Conservation (phyloP, 345 rosid genomes). For the Corymbia maculata region DNA sequence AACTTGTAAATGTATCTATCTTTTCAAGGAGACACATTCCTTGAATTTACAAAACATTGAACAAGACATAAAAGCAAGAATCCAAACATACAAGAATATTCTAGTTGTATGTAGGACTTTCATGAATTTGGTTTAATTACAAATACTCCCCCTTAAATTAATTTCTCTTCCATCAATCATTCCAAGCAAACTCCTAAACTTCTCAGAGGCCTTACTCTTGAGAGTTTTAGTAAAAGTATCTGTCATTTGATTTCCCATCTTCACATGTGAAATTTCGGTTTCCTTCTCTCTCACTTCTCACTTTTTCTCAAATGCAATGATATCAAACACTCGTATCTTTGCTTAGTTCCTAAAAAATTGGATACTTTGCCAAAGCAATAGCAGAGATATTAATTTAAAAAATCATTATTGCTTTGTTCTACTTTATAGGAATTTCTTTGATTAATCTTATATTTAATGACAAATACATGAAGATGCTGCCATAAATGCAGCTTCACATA, state of each 20-base stretch:
- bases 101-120: background rate
- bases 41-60: background rate
- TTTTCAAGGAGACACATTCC: background rate
- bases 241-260: background rate
- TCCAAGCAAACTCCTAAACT: background rate
- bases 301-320: background rate
- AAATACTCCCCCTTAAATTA: background rate
- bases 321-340: background rate
- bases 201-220: background rate
- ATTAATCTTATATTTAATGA: too few relatives aligned
- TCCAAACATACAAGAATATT: background rate
- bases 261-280: background rate
- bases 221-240: too few relatives aligned
- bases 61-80: background rate
- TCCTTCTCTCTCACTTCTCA: background rate
- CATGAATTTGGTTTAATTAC: background rate
- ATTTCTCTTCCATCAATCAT: background rate
- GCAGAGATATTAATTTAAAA: accelerated
- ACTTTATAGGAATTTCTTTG: too few relatives aligned
- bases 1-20: background rate
- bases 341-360: too few relatives aligned
- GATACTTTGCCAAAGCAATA: background rate
- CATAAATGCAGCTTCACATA: background rate
- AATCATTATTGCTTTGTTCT: background rate
- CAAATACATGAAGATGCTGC: background rate